Base-by-base conservation (phyloP, 768 basidiomycete genomes). In the Boletus reticuloceps region DNA sequence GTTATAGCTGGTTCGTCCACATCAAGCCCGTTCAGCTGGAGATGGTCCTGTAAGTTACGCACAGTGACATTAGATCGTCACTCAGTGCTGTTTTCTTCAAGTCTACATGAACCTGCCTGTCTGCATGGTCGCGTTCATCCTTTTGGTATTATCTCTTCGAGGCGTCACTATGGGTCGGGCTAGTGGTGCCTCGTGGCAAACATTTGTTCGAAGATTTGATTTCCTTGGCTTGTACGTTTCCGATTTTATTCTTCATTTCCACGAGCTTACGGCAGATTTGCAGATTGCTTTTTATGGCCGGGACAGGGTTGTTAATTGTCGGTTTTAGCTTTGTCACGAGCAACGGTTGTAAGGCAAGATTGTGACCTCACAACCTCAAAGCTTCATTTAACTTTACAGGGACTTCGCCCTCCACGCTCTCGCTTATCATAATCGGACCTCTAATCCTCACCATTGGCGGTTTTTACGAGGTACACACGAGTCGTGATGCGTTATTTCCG, bases 21-120 rank as follows among this genome's bases (percentile, higher is more conserved):
- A 20, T 63, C 64, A 31, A 53, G 48, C 29, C 43, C 48, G 34
- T 61, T 87, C 51, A 83, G 76, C 63, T 94, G 91, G 91, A 79
- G 91, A 79, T 93, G 88, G 86, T 88, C 83, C 50, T 94, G 91
- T 93, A 72, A 74, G 91, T 79, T 19, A 37, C 32, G 27, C 17
- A 55, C 20, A 20, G 13, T 54, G 12, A 40, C 58, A 32, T 19
- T 56, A 57, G 58, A 51, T 58, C 46, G n/a, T 51, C 53, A 47
- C 59, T 58, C 54, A 64, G 63, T 54, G 47, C 47, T 29, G 45
- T 50, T 47, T 47, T 48, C 42, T 14, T 37, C 43, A 69, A 93
- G 91, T 94, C 69, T 92, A 84, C 68, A 78, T 94, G 69, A 94
- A 93, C 72, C 76, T 93, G 45, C 91, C 91, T 19, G 74, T 93